These are phyloP conservation scores for Ophiognomonia clavigignenti-juglandacearum DNA, from an alignment of 2,329 filamentous ascomycete species.

Conservation along the genomic window DNA sequence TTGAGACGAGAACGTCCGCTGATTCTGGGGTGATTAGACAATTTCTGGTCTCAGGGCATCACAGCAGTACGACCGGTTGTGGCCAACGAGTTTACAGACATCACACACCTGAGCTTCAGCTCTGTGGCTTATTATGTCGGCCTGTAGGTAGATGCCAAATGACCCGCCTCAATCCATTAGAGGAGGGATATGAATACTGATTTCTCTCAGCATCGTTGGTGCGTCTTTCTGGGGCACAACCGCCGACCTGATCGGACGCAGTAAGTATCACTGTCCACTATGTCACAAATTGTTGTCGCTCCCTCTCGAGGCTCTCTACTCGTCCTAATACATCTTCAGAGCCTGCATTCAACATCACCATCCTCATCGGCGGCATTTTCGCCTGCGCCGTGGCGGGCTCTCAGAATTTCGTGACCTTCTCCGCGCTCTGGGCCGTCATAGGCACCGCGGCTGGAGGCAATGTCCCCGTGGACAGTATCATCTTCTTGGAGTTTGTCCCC, in stretches of 20 bases:
- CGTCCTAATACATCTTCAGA: too few relatives aligned
- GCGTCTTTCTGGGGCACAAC: constrained; percentile 41
- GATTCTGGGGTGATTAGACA: too few relatives aligned
- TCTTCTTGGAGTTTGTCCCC: constrained; percentile 48
- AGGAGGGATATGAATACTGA: too few relatives aligned
- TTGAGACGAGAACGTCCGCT: too few relatives aligned
- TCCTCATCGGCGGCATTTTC: constrained; percentile 45
- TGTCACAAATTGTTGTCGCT: too few relatives aligned
- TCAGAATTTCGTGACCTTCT: constrained; percentile 53
- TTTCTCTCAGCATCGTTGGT: constrained; percentile 38
- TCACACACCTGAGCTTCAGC: constrained; percentile 27
- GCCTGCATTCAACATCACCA: constrained; percentile 40
- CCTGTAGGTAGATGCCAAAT: too few relatives aligned
- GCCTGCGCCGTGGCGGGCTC: constrained; percentile 53
- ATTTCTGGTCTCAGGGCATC: constrained; percentile 34
- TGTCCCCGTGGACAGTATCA: constrained; percentile 45
- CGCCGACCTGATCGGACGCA: constrained; percentile 35
- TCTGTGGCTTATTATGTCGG: constrained; percentile 35
- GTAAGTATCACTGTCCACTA: too few relatives aligned
- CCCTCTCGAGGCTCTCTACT: too few relatives aligned
- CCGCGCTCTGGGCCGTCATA: constrained; percentile 47
- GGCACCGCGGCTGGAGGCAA: constrained; percentile 42
- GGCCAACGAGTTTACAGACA: constrained; percentile 29
- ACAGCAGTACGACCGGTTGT: constrained; percentile 28
- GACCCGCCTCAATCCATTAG: too few relatives aligned